phyloP scores from a whole-genome alignment of 768 basidiomycete species.

The Termitomyces sp. region DNA sequence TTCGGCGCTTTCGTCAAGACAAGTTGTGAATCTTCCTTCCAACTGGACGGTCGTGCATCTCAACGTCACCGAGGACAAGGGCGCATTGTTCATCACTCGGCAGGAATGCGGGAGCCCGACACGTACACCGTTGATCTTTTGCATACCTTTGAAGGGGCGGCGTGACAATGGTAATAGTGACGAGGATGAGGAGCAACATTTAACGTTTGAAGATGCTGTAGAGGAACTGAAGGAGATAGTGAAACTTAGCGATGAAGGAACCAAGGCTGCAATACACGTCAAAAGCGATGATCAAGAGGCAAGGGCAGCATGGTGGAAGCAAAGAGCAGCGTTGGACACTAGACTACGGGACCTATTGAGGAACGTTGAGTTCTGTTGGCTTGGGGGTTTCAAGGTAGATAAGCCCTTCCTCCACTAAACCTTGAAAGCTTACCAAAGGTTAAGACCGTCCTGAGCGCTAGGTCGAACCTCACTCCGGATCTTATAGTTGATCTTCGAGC shows the following conservation, averaged over 20 bases:
- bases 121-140: constrained; percentile 71
- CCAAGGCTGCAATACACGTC: constrained; percentile 63
- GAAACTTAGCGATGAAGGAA: constrained; percentile 63
- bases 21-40: constrained; percentile 49
- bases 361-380: constrained; percentile 94
- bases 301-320: constrained; percentile 82
- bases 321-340: constrained; percentile 69
- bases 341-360: constrained; percentile 71
- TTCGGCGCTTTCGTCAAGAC: constrained; percentile 36
- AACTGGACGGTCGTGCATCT: constrained; percentile 87
- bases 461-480: constrained; percentile 36
- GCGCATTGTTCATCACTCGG: constrained; percentile 79
- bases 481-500: constrained; percentile 54
- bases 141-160: constrained; percentile 82
- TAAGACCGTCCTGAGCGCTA: constrained; percentile 62
- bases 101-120: constrained; percentile 50
- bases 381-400: constrained; percentile 93
- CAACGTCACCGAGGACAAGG: constrained; percentile 77
- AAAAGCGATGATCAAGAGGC: constrained; percentile 64
- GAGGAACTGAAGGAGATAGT: constrained; percentile 79
- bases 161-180: constrained; percentile 67
- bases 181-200: constrained; percentile 63
- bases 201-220: constrained; percentile 73
- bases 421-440: background rate
- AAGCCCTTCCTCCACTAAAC: background rate